phyloP scores from a whole-genome alignment of 306 rosid species.

The Citrullus mucosospermus region DNA sequence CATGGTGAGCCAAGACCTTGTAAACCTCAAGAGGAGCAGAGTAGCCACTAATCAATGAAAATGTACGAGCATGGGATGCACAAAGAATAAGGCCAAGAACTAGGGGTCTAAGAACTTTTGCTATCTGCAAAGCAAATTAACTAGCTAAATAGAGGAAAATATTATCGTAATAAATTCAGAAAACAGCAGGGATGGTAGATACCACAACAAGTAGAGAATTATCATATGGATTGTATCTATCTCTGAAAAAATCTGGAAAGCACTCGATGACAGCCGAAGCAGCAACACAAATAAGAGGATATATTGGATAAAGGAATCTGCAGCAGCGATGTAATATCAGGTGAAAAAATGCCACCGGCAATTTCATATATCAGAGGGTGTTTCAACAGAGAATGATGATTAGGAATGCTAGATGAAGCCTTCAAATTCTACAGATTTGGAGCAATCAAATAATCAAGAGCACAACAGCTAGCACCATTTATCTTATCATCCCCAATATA shows the following conservation, averaged over 20 bases:
- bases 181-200: not conserved
- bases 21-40: slow-evolving; percentile 85
- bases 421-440: not conserved
- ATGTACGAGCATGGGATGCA: slow-evolving; percentile 91
- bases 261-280: slow-evolving; percentile 96
- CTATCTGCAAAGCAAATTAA: slow-evolving; percentile 33
- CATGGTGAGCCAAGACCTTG: slow-evolving; percentile 83
- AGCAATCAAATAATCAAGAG: not conserved
- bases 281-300: slow-evolving; percentile 90
- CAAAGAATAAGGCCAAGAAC: slow-evolving; percentile 63
- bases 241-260: slow-evolving; percentile 75
- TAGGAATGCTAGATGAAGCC: not conserved
- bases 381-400: not conserved
- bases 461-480: not conserved
- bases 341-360: not conserved
- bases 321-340: slow-evolving; percentile 7
- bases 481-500: not conserved
- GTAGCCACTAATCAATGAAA: slow-evolving; percentile 86
- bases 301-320: slow-evolving; percentile 96
- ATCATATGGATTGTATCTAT: slow-evolving; percentile 39
- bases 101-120: slow-evolving; percentile 70
- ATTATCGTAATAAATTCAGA: slow-evolving; percentile 1
- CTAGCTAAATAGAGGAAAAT: slow-evolving; percentile 4
- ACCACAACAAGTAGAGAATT: slow-evolving; percentile 39
- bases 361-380: not conserved